Conservation (phyloP, 768 basidiomycete genomes). For the Dictyophora rubrovolvata region DNA sequence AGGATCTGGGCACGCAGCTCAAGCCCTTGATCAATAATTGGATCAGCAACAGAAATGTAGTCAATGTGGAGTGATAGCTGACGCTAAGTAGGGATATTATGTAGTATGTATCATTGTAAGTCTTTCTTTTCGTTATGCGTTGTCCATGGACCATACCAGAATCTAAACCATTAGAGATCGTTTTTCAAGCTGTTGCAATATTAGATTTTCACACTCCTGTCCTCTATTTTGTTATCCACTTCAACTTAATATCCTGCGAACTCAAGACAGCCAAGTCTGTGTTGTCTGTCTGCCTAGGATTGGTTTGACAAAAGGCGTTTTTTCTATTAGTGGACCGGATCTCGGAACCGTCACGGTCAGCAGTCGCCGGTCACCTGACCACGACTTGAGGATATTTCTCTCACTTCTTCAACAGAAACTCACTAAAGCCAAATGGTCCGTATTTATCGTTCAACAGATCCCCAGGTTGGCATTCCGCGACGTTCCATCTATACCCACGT, state of each 20-base stretch:
- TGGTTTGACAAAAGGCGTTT: too few relatives aligned
- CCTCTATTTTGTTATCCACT: too few relatives aligned
- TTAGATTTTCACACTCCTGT: too few relatives aligned
- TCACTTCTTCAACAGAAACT: too few relatives aligned
- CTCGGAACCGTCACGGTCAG: too few relatives aligned
- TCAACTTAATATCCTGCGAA: too few relatives aligned
- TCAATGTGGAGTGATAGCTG: constrained; percentile 55
- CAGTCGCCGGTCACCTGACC: too few relatives aligned
- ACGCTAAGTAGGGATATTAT: constrained; percentile 34
- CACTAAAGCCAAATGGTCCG: not conserved
- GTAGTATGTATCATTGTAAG: not conserved
- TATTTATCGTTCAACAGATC: constrained; percentile 37
- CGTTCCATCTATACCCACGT: constrained; percentile 44
- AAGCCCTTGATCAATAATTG: constrained; percentile 85
- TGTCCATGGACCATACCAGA: not conserved
- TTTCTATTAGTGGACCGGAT: too few relatives aligned
- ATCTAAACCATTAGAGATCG: not conserved
- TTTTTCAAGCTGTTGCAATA: too few relatives aligned
- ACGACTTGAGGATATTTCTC: too few relatives aligned
- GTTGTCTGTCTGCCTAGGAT: too few relatives aligned
- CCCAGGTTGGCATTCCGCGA: constrained; percentile 28
- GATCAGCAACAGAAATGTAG: constrained; percentile 65
- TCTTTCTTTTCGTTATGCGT: not conserved
- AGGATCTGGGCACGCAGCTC: constrained; percentile 86
- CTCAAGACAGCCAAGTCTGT: too few relatives aligned